Evolutionary conservation across 2,329 filamentous ascomycete genomes (phyloP).

Genomic region (Aspergillus ochraceoroseus): DNA sequence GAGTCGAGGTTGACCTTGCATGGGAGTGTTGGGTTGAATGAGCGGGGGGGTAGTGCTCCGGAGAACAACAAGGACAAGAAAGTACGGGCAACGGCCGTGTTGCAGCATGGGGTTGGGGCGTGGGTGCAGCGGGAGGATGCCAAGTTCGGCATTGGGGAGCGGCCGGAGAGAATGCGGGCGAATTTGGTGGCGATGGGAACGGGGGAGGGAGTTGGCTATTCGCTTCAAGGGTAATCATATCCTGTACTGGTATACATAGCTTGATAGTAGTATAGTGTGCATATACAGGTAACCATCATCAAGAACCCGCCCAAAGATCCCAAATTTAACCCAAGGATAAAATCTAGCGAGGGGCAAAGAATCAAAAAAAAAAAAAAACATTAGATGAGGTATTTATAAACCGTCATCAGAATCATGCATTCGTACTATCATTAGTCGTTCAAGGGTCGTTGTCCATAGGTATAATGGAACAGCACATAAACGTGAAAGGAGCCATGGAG

Average conservation of each 20-base stretch:
- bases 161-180: constrained; percentile 43
- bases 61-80: constrained; percentile 28
- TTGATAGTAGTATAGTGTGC: no score
- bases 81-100: constrained; percentile 41
- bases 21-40: constrained; percentile 42
- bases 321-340: no score
- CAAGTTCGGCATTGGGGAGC: constrained; percentile 35
- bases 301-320: no score
- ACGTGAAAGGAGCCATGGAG: constrained; percentile 25
- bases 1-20: constrained; percentile 43
- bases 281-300: no score
- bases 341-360: no score
- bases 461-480: constrained; percentile 30
- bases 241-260: background rate
- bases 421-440: constrained; percentile 15
- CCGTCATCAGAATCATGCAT: constrained; percentile 13
- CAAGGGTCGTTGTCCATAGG: constrained; percentile 32
- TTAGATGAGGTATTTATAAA: background rate
- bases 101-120: constrained; percentile 46
- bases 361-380: no score
- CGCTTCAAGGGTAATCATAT: constrained; percentile 35
- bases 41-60: constrained; percentile 14
- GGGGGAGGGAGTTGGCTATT: constrained; percentile 44
- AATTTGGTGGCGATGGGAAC: constrained; percentile 45
- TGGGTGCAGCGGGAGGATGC: constrained; percentile 44